Evolutionary conservation across 2,329 filamentous ascomycete genomes (phyloP).

Genomic region (Neopestalotiopsis sp.): DNA sequence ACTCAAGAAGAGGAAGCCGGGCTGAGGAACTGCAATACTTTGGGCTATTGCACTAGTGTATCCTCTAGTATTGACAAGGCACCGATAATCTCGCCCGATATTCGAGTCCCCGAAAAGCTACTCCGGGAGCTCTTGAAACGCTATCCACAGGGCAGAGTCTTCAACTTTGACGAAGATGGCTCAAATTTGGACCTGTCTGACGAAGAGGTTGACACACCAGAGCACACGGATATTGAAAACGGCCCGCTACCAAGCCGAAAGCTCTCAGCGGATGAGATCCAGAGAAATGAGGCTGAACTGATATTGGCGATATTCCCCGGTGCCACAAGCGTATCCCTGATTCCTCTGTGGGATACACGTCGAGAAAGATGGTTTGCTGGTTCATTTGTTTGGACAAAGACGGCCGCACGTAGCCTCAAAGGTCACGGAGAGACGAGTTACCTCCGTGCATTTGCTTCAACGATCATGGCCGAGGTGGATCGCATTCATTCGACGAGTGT

Average conservation of each 20-base stretch:
- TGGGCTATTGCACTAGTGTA: conserved; percentile 44
- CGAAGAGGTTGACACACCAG: conserved; percentile 18
- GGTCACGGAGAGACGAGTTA: conserved; percentile 54
- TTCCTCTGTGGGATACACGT: conserved; percentile 54
- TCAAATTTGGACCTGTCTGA: conserved; percentile 37
- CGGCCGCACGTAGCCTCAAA: conserved; percentile 47
- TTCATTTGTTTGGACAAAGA: conserved; percentile 54
- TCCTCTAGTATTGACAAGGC: conserved; percentile 39
- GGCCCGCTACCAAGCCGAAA: background rate
- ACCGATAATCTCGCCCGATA: conserved; percentile 17
- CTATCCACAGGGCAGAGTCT: conserved; percentile 52
- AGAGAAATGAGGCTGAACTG: conserved; percentile 32
- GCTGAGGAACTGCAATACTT: conserved; percentile 34
- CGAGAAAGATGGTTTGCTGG: conserved; percentile 55
- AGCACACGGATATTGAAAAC: conserved; percentile 9
- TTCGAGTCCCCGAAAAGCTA: conserved; percentile 43
- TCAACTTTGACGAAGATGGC: conserved; percentile 49
- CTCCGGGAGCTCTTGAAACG: conserved; percentile 47
- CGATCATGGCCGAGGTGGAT: conserved; percentile 62
- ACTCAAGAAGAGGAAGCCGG: background rate
- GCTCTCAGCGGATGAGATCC: conserved; percentile 9
- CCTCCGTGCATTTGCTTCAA: conserved; percentile 55
- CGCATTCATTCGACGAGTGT: conserved; percentile 43
- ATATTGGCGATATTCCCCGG: conserved; percentile 45
- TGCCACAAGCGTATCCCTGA: conserved; percentile 51